Evolutionary conservation across 192 early-diverging fungal species (phyloP).

Genomic region (Coemansia sp.): DNA sequence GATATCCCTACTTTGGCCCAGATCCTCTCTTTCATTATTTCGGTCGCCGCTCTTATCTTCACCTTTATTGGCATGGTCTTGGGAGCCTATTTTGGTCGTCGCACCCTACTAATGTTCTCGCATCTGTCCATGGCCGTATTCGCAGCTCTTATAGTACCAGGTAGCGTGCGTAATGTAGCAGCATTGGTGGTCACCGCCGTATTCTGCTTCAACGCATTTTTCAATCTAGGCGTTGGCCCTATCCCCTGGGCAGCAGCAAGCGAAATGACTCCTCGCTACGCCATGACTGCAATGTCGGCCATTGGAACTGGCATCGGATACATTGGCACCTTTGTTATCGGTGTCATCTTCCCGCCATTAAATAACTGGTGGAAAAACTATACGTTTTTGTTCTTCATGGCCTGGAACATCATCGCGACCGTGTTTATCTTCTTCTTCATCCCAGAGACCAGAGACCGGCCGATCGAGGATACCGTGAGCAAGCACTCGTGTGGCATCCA

Average conservation of each 20-base stretch:
- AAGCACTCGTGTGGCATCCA: constrained; percentile 55
- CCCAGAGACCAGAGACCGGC: constrained; percentile 80
- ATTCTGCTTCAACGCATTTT: constrained; percentile 74
- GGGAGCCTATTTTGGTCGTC: constrained; percentile 72
- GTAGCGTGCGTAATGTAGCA: constrained; percentile 54
- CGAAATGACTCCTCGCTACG: constrained; percentile 79
- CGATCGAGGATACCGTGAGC: constrained; percentile 64
- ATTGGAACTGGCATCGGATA: constrained; percentile 79
- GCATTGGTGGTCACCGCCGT: constrained; percentile 63
- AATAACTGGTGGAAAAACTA: constrained; percentile 57
- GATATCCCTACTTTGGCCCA: constrained; percentile 53
- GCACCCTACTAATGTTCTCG: constrained; percentile 70
- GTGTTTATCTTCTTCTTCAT: constrained; percentile 69
- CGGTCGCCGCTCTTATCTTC: constrained; percentile 50
- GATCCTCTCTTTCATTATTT: constrained; percentile 53
- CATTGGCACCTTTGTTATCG: constrained; percentile 62
- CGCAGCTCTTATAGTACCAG: constrained; percentile 64
- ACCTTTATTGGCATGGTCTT: constrained; percentile 56
- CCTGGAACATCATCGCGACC: constrained; percentile 63
- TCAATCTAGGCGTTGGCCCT: constrained; percentile 78
- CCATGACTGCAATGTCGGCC: constrained; percentile 68
- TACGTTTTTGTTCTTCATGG: constrained; percentile 70
- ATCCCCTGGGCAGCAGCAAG: constrained; percentile 82
- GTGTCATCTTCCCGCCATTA: constrained; percentile 62
- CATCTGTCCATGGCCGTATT: constrained; percentile 64